These are phyloP conservation scores for Alternaria consortialis DNA, from an alignment of 2,329 filamentous ascomycete species.

Conservation along the genomic window DNA sequence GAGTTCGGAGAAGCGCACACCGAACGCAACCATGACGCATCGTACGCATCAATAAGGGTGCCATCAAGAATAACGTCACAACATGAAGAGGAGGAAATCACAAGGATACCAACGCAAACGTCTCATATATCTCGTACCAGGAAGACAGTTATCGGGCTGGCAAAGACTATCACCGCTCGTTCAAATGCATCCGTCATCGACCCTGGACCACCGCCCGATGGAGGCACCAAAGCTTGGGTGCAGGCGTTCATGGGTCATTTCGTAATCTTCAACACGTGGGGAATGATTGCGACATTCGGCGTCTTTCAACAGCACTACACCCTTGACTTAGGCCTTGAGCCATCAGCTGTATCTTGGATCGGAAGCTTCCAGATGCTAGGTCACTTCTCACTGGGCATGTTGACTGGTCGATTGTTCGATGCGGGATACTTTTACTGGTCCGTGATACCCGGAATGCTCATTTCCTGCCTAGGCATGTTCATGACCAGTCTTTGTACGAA, in stretches of 20 bases:
- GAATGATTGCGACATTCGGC: constrained; percentile 49
- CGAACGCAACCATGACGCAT: constrained; percentile 10
- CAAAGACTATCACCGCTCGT: constrained; percentile 40
- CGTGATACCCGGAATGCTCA: constrained; percentile 53
- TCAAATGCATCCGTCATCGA: constrained; percentile 46
- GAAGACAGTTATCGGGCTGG: constrained; percentile 23
- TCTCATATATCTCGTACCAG: constrained; percentile 23
- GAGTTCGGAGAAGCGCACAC: constrained; percentile 1
- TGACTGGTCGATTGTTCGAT: constrained; percentile 62
- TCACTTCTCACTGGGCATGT: constrained; percentile 61
- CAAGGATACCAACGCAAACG: constrained; percentile 9
- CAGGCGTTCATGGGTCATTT: constrained; percentile 50
- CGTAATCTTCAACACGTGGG: constrained; percentile 51
- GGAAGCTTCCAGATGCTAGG: constrained; percentile 62
- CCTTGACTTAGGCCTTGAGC: constrained; percentile 33
- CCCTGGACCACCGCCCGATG: constrained; percentile 51
- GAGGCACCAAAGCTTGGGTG: constrained; percentile 50
- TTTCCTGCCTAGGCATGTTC: constrained; percentile 60
- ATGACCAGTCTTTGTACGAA: constrained; percentile 60
- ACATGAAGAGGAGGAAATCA: constrained; percentile 18
- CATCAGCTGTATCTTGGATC: constrained; percentile 62
- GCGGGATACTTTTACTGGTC: constrained; percentile 61
- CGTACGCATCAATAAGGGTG: constrained; percentile 14
- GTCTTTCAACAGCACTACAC: constrained; percentile 52
- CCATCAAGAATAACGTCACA: neutral